Evolutionary conservation across 768 basidiomycete genomes (phyloP).

Genomic region (Russula compacta): DNA sequence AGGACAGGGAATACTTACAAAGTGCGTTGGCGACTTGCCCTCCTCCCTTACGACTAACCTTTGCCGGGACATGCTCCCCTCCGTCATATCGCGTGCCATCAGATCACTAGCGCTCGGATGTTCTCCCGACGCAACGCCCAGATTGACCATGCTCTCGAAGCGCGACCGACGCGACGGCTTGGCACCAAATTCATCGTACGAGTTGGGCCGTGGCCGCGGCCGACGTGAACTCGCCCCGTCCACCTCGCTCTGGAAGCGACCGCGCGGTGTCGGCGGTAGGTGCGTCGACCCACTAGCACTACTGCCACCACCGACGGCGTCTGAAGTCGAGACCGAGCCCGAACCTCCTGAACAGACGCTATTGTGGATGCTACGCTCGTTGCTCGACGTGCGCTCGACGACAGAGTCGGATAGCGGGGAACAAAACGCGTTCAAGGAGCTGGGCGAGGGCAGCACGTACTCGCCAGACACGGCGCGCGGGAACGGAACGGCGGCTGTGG

Average conservation of each 20-base stretch:
- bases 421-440: slow-evolving; percentile 18
- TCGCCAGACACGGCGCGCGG: slow-evolving; percentile 53
- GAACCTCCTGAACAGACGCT: background rate
- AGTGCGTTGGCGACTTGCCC: slow-evolving; percentile 70
- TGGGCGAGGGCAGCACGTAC: slow-evolving; percentile 31
- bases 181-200: slow-evolving; percentile 57
- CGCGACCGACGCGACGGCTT: slow-evolving; percentile 47
- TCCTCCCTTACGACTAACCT: slow-evolving; percentile 72
- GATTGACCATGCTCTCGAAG: slow-evolving; percentile 65
- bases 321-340: background rate
- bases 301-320: background rate
- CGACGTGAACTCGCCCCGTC: slow-evolving; percentile 46
- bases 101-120: slow-evolving; percentile 60
- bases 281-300: slow-evolving; percentile 21
- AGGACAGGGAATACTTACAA: slow-evolving; percentile 42
- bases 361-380: background rate
- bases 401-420: slow-evolving; percentile 7
- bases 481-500: slow-evolving; percentile 43
- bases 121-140: slow-evolving; percentile 38
- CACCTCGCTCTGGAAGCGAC: slow-evolving; percentile 67
- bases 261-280: slow-evolving; percentile 38
- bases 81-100: slow-evolving; percentile 49
- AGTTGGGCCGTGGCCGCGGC: slow-evolving; percentile 50
- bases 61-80: slow-evolving; percentile 55
- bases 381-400: background rate